Conservation (phyloP, 371 early-diverging fungal species). For the Blakeslea trispora region DNA sequence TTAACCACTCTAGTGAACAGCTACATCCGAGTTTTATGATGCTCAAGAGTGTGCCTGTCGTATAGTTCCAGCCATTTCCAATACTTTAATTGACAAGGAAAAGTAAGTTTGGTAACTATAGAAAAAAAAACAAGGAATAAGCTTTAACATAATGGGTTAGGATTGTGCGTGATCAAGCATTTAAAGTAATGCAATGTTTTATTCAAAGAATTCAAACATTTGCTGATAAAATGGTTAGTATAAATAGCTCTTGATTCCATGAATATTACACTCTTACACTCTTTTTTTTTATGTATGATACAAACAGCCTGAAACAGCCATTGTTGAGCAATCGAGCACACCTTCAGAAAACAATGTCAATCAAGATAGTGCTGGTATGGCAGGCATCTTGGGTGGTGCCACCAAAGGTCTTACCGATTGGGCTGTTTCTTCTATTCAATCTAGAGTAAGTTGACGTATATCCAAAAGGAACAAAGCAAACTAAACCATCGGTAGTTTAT, state of each 20-base stretch:
- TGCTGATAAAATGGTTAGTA: constrained; percentile 62
- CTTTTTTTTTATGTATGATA: too few species aligned
- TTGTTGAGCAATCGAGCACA: constrained; percentile 16
- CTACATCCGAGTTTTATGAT: constrained; percentile 73
- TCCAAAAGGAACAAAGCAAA: too few species aligned
- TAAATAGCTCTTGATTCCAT: not conserved
- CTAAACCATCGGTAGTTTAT: constrained; percentile 19
- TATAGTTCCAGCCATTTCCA: constrained; percentile 78
- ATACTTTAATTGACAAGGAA: constrained; percentile 83
- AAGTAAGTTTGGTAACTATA: constrained; percentile 44
- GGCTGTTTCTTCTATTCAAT: constrained; percentile 52
- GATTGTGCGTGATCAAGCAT: constrained; percentile 81
- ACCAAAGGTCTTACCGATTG: constrained; percentile 52
- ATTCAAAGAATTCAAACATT: constrained; percentile 65
- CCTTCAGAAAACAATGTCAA: too few species aligned
- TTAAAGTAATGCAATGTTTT: constrained; percentile 70
- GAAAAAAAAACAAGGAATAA: not conserved
- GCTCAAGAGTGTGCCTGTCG: constrained; percentile 71
- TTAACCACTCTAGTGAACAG: constrained; percentile 37
- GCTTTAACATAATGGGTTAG: constrained; percentile 29
- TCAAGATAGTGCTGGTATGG: constrained; percentile 23
- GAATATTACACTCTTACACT: too few species aligned
- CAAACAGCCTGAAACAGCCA: constrained; percentile 64
- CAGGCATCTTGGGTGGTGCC: constrained; percentile 47
- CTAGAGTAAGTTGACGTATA: constrained; percentile 43